Evolutionary conservation across 371 early-diverging fungal species (phyloP).

Genomic region (Chytridium lagenaria): DNA sequence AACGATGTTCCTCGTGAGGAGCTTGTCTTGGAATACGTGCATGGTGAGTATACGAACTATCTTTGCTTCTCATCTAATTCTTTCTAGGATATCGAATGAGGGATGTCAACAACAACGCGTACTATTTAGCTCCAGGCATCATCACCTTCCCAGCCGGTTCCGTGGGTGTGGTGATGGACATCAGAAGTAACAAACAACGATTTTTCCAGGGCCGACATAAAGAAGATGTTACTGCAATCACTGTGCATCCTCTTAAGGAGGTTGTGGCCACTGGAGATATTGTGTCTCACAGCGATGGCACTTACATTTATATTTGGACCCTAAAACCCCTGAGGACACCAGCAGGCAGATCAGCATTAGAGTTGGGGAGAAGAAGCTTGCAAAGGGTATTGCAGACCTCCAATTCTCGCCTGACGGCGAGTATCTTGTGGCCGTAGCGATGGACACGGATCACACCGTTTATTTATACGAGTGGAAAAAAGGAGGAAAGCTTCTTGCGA

Average conservation of each 20-base stretch:
- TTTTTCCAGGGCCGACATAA: slow-evolving; percentile 38
- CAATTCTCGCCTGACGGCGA: slow-evolving; percentile 38
- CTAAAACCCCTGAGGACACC: slow-evolving; percentile 36
- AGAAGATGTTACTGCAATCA: slow-evolving; percentile 39
- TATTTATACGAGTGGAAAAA: slow-evolving; percentile 43
- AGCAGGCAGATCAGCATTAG: slow-evolving; percentile 33
- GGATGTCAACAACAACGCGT: slow-evolving; percentile 43
- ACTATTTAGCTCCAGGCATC: slow-evolving; percentile 26
- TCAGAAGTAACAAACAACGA: slow-evolving; percentile 24
- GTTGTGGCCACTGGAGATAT: slow-evolving; percentile 41
- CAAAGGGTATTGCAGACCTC: slow-evolving; percentile 36
- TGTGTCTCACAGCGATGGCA: slow-evolving; percentile 29
- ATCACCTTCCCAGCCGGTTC: slow-evolving; percentile 44
- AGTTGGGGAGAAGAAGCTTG: slow-evolving; percentile 39
- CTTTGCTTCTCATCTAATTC: not conserved
- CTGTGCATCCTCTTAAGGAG: slow-evolving; percentile 23
- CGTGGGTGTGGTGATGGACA: slow-evolving; percentile 45
- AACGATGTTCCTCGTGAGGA: slow-evolving; percentile 33
- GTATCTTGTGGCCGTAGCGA: slow-evolving; percentile 28
- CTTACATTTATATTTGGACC: slow-evolving; percentile 41
- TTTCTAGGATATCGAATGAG: slow-evolving; percentile 40
- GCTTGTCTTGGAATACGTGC: slow-evolving; percentile 35
- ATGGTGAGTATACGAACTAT: slow-evolving; percentile 24
- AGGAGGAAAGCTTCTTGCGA: slow-evolving; percentile 30
- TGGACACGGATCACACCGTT: slow-evolving; percentile 39